These are phyloP conservation scores for Camelina neglecta DNA, from an alignment of 345 rosid species.

Conservation along the genomic window DNA sequence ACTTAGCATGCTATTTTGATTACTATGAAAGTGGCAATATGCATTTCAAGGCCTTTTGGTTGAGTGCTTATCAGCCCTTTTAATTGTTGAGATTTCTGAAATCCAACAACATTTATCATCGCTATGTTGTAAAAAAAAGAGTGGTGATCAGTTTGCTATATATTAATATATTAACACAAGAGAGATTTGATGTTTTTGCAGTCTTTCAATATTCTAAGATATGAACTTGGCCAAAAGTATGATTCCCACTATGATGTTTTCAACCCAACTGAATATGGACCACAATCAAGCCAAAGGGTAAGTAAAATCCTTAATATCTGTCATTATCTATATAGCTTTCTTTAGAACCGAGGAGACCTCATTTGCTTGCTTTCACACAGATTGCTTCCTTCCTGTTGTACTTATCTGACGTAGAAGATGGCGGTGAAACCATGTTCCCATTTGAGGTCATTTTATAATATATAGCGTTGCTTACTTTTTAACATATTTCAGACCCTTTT, in stretches of 20 bases:
- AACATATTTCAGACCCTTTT: background rate
- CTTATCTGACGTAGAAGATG: conserved; percentile 74
- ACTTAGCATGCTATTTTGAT: background rate
- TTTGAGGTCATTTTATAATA: conserved; percentile 57
- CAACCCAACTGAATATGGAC: conserved; percentile 79
- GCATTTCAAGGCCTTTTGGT: conserved; percentile 25
- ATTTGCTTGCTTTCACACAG: conserved; percentile 43
- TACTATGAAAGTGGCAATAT: background rate
- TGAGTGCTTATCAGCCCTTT: background rate
- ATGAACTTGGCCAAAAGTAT: conserved; percentile 89
- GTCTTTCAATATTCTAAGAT: conserved; percentile 87
- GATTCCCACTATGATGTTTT: conserved; percentile 90
- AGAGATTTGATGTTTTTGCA: conserved; percentile 46
- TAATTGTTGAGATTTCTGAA: background rate
- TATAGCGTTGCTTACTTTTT: conserved; percentile 14
- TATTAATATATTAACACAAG: background rate
- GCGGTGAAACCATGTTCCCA: conserved; percentile 89
- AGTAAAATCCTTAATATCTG: conserved; percentile 40
- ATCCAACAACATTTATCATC: background rate
- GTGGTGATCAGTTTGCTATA: conserved; percentile 3
- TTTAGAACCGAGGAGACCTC: conserved; percentile 5
- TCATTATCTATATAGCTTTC: background rate
- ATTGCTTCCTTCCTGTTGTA: conserved; percentile 71
- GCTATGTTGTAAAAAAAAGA: conserved; percentile 7
- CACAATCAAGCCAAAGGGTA: conserved; percentile 84